Evolutionary conservation across 1,139 yeast genomes (phyloP).

Genomic region (Kodamaea anthophila): DNA sequence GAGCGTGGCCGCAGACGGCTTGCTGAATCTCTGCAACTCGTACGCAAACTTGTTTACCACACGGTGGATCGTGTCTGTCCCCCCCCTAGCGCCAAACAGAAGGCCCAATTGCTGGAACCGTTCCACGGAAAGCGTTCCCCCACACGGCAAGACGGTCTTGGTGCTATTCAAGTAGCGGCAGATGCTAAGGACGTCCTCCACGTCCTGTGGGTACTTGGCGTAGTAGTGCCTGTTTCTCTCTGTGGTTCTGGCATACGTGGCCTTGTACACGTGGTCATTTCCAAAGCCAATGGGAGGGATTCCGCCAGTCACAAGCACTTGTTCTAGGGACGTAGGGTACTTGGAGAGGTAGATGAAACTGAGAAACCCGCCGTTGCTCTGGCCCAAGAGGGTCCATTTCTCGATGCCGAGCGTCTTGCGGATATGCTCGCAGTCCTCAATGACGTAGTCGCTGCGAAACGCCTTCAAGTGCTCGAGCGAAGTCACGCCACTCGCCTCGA

Average conservation of each 20-base stretch:
- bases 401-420: conserved; percentile 29
- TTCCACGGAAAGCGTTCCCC: conserved; percentile 43
- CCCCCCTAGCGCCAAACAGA: conserved; percentile 45
- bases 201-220: conserved; percentile 43
- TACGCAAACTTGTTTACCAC: conserved; percentile 33
- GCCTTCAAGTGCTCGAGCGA: conserved; percentile 35
- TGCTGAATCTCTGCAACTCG: conserved; percentile 29
- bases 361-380: conserved; percentile 54
- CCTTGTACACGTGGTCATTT: conserved; percentile 44
- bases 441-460: conserved; percentile 49
- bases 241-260: conserved; percentile 40
- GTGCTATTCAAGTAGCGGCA: conserved; percentile 26
- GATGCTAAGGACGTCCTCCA: conserved; percentile 29
- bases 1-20: conserved; percentile 33
- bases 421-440: conserved; percentile 44
- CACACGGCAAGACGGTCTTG: conserved; percentile 38
- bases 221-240: conserved; percentile 47
- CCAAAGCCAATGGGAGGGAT: conserved; percentile 44
- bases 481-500: conserved; percentile 24
- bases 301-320: conserved; percentile 49
- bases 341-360: conserved; percentile 45
- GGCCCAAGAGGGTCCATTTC: conserved; percentile 51
- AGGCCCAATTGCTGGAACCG: conserved; percentile 50
- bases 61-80: conserved; percentile 41
- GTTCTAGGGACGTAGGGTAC: conserved; percentile 33